Conservation (phyloP, 2,329 filamentous ascomycete species). For the Fusarium palustre region DNA sequence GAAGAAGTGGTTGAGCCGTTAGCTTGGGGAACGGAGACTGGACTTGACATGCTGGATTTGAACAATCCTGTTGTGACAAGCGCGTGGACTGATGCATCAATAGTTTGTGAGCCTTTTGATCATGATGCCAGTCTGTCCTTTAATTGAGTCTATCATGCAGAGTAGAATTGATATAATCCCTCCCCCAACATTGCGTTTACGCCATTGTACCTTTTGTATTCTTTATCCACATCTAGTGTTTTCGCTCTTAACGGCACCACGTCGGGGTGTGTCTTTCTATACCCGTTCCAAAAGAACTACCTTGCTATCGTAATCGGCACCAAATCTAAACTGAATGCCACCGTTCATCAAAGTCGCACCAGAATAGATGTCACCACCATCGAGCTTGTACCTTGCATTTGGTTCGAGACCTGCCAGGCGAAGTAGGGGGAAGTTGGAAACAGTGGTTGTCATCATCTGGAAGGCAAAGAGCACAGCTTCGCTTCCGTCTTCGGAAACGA, state of each 20-base stretch:
- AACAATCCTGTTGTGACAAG: constrained; percentile 16
- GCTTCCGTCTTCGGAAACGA: constrained; percentile 63
- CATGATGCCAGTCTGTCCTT: constrained; percentile 1
- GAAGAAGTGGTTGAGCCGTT: constrained; percentile 7
- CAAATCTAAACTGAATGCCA: constrained; percentile 66
- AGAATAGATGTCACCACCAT: constrained; percentile 64
- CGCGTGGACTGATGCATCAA: constrained; percentile 10
- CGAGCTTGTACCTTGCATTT: constrained; percentile 63
- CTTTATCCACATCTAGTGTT: not conserved
- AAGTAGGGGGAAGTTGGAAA: constrained; percentile 67
- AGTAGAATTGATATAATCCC: not conserved
- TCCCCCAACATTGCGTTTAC: not conserved
- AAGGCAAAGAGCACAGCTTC: constrained; percentile 70
- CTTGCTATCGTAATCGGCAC: constrained; percentile 67
- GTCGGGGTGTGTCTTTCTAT: not conserved
- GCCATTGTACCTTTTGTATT: not conserved
- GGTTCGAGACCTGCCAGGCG: constrained; percentile 68
- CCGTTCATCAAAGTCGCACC: constrained; percentile 72
- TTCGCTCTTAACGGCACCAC: fast-evolving
- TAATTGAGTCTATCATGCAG: not conserved
- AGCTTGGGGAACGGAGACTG: constrained; percentile 9
- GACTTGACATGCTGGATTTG: constrained; percentile 28
- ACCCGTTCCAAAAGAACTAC: constrained; percentile 63
- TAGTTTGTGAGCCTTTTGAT: constrained; percentile 13
- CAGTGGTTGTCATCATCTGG: constrained; percentile 62